Conservation (phyloP, 768 basidiomycete species). For the Termitomyces sp. region DNA sequence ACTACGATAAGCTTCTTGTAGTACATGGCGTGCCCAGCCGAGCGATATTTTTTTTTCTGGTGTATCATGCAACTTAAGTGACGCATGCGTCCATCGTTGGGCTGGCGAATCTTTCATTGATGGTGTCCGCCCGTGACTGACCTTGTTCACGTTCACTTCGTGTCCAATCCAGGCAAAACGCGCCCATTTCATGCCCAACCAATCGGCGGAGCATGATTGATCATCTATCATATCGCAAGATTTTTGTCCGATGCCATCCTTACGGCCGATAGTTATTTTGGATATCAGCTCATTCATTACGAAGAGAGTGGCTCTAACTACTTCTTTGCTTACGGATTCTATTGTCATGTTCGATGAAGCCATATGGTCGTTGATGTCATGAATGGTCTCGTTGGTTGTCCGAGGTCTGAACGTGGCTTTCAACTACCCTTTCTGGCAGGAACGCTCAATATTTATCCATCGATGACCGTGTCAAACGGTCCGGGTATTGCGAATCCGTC, state of each 20-base stretch:
- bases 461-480: slow-evolving; percentile 3
- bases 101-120: background rate
- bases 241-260: background rate
- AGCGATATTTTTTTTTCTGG: background rate
- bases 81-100: background rate
- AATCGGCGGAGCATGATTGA: background rate
- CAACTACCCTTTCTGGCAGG: slow-evolving; percentile 1
- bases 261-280: slow-evolving; percentile 3
- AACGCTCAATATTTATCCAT: background rate
- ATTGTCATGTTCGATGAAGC: background rate
- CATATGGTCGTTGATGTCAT: slow-evolving; percentile 8
- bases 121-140: background rate
- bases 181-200: slow-evolving; percentile 9
- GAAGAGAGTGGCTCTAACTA: background rate
- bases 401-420: background rate
- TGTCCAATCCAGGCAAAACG: slow-evolving; percentile 4
- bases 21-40: background rate
- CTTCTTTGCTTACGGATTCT: background rate
- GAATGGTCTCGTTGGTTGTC: background rate
- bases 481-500: background rate
- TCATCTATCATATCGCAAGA: background rate
- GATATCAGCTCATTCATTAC: background rate
- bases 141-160: slow-evolving; percentile 7
- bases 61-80: too few relatives aligned
- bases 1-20: background rate